Evolutionary conservation across 2,329 filamentous ascomycete genomes (phyloP).

Genomic region (Leptosphaerulina australis): DNA sequence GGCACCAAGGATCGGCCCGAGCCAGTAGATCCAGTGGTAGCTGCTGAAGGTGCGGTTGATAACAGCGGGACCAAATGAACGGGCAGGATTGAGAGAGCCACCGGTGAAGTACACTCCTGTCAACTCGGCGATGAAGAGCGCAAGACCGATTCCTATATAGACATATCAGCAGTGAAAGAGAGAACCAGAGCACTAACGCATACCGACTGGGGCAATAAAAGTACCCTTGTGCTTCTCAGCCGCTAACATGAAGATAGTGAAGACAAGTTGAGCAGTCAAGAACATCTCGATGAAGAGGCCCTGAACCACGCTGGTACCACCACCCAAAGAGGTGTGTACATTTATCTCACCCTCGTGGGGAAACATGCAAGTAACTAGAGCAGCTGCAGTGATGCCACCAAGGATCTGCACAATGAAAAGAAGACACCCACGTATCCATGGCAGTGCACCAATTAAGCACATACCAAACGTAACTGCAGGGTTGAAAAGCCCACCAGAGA

Average conservation of each 20-base stretch:
- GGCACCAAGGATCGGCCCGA: slow-evolving; percentile 50
- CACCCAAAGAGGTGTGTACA: slow-evolving; percentile 23
- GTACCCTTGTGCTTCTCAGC: slow-evolving; percentile 64
- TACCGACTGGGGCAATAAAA: slow-evolving; percentile 65
- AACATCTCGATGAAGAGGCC: slow-evolving; percentile 35
- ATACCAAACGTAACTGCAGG: slow-evolving; percentile 42
- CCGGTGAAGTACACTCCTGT: slow-evolving; percentile 55
- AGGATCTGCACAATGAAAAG: slow-evolving; percentile 33
- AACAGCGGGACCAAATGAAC: slow-evolving; percentile 54
- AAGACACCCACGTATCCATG: slow-evolving; percentile 23
- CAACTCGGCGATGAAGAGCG: slow-evolving; percentile 63
- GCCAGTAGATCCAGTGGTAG: slow-evolving; percentile 50
- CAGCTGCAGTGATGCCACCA: slow-evolving; percentile 35
- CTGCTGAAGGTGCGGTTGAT: slow-evolving; percentile 44
- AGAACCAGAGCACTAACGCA: slow-evolving; percentile 37
- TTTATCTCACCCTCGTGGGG: slow-evolving; percentile 29
- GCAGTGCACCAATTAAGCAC: slow-evolving; percentile 28
- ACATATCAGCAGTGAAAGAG: not conserved
- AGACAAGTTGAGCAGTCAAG: slow-evolving; percentile 37
- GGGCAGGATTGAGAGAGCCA: slow-evolving; percentile 53
- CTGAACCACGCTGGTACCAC: slow-evolving; percentile 19
- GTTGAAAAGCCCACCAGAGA: slow-evolving; percentile 35
- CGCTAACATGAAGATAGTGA: slow-evolving; percentile 62
- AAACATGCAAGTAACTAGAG: slow-evolving; percentile 32
- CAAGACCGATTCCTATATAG: slow-evolving; percentile 55